Evolutionary conservation across 306 rosid genomes (phyloP).

Genomic region (Luffa aegyptiaca): DNA sequence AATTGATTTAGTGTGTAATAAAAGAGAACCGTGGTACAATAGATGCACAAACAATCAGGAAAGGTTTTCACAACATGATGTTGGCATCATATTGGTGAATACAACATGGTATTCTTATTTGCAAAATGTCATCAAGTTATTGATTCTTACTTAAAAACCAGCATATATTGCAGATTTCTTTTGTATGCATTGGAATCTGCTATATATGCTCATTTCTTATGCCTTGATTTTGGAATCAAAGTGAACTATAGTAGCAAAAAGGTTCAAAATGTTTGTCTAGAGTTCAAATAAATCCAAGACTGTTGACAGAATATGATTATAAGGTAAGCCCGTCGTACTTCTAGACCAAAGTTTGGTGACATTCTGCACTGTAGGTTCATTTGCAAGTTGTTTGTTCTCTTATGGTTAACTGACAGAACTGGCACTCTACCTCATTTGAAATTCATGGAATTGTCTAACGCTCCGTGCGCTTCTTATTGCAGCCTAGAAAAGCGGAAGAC

Average conservation of each 20-base stretch:
- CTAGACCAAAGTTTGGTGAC: neutral
- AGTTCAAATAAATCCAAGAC: neutral
- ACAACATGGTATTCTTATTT: neutral
- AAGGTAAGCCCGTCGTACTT: neutral
- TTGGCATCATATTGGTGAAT: neutral
- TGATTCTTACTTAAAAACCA: neutral
- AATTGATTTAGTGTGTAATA: neutral
- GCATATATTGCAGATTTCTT: neutral
- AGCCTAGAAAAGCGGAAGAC: conserved; percentile 93
- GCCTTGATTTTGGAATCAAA: neutral
- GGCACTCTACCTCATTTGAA: neutral
- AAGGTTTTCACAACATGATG: neutral
- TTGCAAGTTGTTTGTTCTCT: neutral
- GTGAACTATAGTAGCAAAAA: neutral
- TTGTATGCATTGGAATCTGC: neutral
- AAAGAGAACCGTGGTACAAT: neutral
- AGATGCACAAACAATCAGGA: neutral
- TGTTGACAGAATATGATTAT: neutral
- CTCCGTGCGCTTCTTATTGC: conserved; percentile 20
- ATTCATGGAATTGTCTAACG: neutral
- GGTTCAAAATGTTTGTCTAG: neutral
- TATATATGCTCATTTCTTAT: neutral
- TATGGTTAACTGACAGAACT: neutral
- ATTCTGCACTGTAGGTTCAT: neutral
- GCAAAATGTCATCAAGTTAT: neutral